These are phyloP conservation scores for Saprolegnia parasitica DNA, from an alignment of 352 stramenopile species.

Conservation along the genomic window DNA sequence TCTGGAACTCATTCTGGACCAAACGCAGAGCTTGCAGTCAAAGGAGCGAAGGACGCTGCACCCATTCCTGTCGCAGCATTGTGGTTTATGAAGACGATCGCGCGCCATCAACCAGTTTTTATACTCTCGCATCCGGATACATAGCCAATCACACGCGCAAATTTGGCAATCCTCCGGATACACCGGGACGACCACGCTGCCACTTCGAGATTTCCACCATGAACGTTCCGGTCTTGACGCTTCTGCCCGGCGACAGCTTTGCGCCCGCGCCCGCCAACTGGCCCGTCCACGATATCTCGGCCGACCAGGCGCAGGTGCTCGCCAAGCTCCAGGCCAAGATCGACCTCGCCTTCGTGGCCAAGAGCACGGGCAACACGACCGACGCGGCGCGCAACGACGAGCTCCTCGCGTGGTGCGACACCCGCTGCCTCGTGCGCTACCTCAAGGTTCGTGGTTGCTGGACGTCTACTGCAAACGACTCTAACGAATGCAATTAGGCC, in stretches of 20 bases:
- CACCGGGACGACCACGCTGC: neutral
- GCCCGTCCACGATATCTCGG: neutral
- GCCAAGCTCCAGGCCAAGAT: neutral
- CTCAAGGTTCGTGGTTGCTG: constrained; percentile 1
- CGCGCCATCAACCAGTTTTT: neutral
- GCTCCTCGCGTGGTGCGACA: constrained; percentile 5
- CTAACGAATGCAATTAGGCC: neutral
- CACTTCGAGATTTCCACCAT: neutral
- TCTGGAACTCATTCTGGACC: too few species aligned
- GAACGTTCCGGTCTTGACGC: constrained; percentile 5
- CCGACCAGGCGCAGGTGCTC: neutral
- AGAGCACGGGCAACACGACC: constrained; percentile 2
- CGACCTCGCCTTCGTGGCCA: constrained; percentile 4
- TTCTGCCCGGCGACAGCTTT: constrained; percentile 5
- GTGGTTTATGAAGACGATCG: neutral
- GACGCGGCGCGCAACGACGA: constrained; percentile 1
- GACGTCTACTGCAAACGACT: neutral
- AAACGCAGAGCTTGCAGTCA: too few species aligned
- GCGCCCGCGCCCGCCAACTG: constrained; percentile 3
- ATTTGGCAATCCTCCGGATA: neutral
- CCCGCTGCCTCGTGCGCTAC: constrained; percentile 11
- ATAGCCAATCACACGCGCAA: neutral
- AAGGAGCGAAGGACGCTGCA: neutral
- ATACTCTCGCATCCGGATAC: neutral
- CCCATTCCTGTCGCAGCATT: neutral